Percentiles rank a stretch among this genome's conserved stretches.
Conservation (phyloP, 495 filamentous ascomycete genomes). For the Bacidia gigantensis region DNA sequence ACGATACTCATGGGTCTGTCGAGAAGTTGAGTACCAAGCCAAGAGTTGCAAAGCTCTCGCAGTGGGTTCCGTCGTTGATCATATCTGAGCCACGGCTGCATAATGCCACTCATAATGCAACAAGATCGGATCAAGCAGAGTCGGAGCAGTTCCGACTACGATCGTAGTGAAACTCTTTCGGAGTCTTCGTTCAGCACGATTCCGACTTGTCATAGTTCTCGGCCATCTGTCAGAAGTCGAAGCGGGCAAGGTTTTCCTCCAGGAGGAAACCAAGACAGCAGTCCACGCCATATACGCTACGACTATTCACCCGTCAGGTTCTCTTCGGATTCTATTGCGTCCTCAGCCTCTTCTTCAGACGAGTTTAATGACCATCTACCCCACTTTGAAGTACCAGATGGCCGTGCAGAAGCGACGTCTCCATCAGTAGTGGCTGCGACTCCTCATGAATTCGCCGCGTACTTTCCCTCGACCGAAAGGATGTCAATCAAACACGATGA, state of each 20-base stretch:
- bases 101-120: slow-evolving; percentile 11
- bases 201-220: slow-evolving; percentile 49
- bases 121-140: slow-evolving; percentile 1
- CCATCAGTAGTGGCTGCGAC: slow-evolving; percentile 58
- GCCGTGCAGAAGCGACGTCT: slow-evolving; percentile 44
- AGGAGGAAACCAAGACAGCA: slow-evolving; percentile 3
- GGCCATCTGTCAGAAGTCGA: slow-evolving; percentile 29
- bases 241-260: background rate
- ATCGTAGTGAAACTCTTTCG: slow-evolving; percentile 49
- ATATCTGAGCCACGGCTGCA: background rate
- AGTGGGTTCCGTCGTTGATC: no score
- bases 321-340: slow-evolving; percentile 70
- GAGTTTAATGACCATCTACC: slow-evolving; percentile 34
- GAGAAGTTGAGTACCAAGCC: no score
- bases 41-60: no score
- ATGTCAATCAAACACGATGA: slow-evolving; percentile 85
- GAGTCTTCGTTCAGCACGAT: slow-evolving; percentile 54
- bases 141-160: slow-evolving; percentile 40
- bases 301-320: slow-evolving; percentile 40
- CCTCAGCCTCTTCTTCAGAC: slow-evolving; percentile 49
- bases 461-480: slow-evolving; percentile 74
- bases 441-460: slow-evolving; percentile 67
- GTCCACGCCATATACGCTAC: slow-evolving; percentile 24
- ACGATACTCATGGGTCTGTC: no score
- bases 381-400: slow-evolving; percentile 46